These are phyloP conservation scores for Chrysoporthe puriensis DNA, from an alignment of 2,329 filamentous ascomycete species.

Conservation along the genomic window DNA sequence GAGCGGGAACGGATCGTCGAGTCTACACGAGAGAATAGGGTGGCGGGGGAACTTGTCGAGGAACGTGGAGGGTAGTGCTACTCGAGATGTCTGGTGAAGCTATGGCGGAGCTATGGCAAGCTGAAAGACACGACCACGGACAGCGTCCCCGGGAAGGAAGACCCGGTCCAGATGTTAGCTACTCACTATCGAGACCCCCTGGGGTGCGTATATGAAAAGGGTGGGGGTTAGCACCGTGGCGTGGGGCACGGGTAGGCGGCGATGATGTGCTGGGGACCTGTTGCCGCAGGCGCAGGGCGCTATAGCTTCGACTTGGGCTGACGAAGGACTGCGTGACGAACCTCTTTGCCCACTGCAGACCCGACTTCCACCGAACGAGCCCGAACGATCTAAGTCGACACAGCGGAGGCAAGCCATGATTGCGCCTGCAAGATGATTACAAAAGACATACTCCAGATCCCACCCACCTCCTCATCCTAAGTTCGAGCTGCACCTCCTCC, in stretches of 20 bases:
- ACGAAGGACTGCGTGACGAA: neutral
- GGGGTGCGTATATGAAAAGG: conserved; percentile 7
- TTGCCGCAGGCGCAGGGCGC: neutral
- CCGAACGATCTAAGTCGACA: conserved; percentile 6
- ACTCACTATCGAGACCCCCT: neutral
- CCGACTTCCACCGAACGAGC: neutral
- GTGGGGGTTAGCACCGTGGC: conserved; percentile 9
- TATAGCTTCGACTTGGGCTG: conserved; percentile 7
- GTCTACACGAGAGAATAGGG: neutral
- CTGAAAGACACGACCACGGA: neutral
- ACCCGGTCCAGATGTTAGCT: neutral
- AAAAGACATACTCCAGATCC: conserved; percentile 20
- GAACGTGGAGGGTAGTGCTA: neutral
- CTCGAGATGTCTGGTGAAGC: neutral
- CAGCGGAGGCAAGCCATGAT: neutral
- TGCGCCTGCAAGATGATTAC: conserved; percentile 23
- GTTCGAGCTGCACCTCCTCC: conserved; percentile 13
- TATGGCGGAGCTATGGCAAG: neutral
- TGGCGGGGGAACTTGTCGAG: too few species aligned
- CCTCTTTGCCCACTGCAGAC: neutral
- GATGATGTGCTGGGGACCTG: conserved; percentile 23
- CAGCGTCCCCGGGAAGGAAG: neutral
- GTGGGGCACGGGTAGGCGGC: conserved; percentile 23
- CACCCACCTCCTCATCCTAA: conserved; percentile 12
- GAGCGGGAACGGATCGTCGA: neutral